These are phyloP conservation scores for Trichophyton mentagrophytes DNA, from an alignment of 2,329 filamentous ascomycete species.

Conservation along the genomic window DNA sequence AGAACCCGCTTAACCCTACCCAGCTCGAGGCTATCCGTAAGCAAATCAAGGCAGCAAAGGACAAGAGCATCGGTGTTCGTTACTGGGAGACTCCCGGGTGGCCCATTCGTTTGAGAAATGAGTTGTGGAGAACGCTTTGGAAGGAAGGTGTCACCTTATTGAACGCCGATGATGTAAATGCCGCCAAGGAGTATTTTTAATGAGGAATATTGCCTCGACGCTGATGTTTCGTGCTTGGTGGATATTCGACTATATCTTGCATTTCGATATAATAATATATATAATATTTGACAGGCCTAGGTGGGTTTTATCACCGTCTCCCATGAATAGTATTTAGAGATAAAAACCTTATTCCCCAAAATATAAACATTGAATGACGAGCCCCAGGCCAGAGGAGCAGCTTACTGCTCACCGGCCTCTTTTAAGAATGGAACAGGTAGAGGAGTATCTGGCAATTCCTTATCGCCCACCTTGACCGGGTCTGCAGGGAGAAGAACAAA, in stretches of 20 bases:
- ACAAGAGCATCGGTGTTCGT: constrained; percentile 45
- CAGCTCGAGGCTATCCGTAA: constrained; percentile 40
- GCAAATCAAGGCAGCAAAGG: constrained; percentile 43
- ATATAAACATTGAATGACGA: not conserved
- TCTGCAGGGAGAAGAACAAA: constrained; percentile 14
- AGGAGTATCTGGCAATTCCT: constrained; percentile 13
- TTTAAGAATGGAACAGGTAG: not conserved
- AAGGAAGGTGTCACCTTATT: constrained; percentile 48
- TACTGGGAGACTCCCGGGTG: constrained; percentile 53
- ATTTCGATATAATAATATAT: not conserved
- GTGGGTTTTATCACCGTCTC: not conserved
- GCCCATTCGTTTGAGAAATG: constrained; percentile 46
- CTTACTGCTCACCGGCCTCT: not conserved
- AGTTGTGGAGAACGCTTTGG: constrained; percentile 45
- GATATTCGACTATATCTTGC: not conserved
- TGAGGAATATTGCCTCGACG: not conserved
- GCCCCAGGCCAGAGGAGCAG: not conserved
- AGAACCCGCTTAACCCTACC: constrained; percentile 18
- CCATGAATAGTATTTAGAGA: not conserved
- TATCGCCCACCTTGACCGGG: constrained; percentile 13
- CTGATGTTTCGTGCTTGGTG: too few species aligned
- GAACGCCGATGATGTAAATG: constrained; percentile 52
- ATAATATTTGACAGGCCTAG: not conserved
- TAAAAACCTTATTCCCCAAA: not conserved
- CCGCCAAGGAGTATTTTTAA: constrained; percentile 19